A percentile compares a stretch with the other conserved stretches of the same genome.
Conservation (phyloP, 2,329 filamentous ascomycete species). For the Nothopassalora personata region DNA sequence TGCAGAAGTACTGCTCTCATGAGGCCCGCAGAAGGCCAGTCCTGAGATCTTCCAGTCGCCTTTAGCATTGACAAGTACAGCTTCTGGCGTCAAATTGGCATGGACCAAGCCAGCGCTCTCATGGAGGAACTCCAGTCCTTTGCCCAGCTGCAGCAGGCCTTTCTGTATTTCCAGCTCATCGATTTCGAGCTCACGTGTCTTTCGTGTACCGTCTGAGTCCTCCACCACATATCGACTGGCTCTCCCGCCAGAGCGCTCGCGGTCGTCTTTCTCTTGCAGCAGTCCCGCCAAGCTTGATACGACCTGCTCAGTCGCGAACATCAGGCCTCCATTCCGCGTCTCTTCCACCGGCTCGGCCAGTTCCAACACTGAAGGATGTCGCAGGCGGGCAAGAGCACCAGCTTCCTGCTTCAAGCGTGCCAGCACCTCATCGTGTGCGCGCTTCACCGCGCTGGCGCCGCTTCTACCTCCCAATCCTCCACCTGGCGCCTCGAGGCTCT, state of each 20-base stretch:
- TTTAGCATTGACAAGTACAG: slow-evolving; percentile 91
- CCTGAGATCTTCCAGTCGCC: slow-evolving; percentile 98
- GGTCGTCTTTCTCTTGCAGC: slow-evolving; percentile 81
- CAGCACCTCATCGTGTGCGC: slow-evolving; percentile 79
- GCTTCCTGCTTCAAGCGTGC: slow-evolving; percentile 90
- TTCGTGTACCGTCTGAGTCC: slow-evolving; percentile 65
- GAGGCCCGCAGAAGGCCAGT: slow-evolving; percentile 80
- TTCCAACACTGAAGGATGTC: slow-evolving; percentile 88
- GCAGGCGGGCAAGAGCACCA: slow-evolving; percentile 75
- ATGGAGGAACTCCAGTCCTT: slow-evolving; percentile 90
- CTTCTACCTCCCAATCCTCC: slow-evolving; percentile 56
- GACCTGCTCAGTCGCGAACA: slow-evolving; percentile 91
- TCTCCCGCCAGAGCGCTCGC: slow-evolving; percentile 63
- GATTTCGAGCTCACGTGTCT: slow-evolving; percentile 77
- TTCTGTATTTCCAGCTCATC: slow-evolving; percentile 98
- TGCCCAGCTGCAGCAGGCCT: slow-evolving; percentile 84
- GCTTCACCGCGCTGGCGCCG: slow-evolving; percentile 66
- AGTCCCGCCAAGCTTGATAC: slow-evolving; percentile 81
- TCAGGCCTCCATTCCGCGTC: slow-evolving; percentile 80
- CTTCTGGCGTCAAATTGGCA: slow-evolving; percentile 88
- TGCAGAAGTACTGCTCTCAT: slow-evolving; percentile 60
- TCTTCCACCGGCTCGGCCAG: slow-evolving; percentile 94
- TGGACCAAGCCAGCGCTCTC: slow-evolving; percentile 93
- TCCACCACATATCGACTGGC: slow-evolving; percentile 76
- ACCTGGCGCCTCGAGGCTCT: slow-evolving; percentile 67